phyloP scores from a whole-genome alignment of 1,284 basidiomycete genomes.

The Pholiota adiposa region DNA sequence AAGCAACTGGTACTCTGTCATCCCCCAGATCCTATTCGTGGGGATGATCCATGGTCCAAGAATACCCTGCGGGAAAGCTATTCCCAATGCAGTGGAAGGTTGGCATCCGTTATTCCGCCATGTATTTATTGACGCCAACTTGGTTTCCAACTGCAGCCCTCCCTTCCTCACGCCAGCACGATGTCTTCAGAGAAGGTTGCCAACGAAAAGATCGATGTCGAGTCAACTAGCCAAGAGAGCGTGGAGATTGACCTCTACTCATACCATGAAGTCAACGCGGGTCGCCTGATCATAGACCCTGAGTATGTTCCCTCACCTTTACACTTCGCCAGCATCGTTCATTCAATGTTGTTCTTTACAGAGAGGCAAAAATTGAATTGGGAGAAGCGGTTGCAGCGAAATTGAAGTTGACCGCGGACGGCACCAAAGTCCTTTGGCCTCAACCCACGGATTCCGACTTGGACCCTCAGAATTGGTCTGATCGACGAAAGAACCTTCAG shows the following conservation, averaged over 20 bases:
- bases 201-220: constrained; percentile 23
- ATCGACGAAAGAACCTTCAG: constrained; percentile 52
- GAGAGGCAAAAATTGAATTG: constrained; percentile 39
- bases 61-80: constrained; percentile 7
- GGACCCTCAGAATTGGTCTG: constrained; percentile 68
- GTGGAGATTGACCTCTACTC: constrained; percentile 48
- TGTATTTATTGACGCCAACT: neutral
- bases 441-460: constrained; percentile 66
- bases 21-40: neutral
- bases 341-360: constrained; percentile 11
- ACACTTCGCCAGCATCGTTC: neutral
- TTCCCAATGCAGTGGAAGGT: constrained; percentile 6
- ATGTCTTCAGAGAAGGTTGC: constrained; percentile 26
- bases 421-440: constrained; percentile 60
- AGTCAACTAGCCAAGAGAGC: constrained; percentile 14
- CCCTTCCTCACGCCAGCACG: constrained; percentile 10
- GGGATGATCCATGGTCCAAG: neutral
- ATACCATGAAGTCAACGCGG: constrained; percentile 61
- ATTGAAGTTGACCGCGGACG: constrained; percentile 33
- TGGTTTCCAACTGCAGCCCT: constrained; percentile 2
- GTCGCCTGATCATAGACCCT: constrained; percentile 61
- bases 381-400: constrained; percentile 36
- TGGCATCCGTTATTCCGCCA: constrained; percentile 1
- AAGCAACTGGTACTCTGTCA: neutral
- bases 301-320: constrained; percentile 10